phyloP scores from a whole-genome alignment of 2,329 filamentous ascomycete species.

The Dactylellina sp. region DNA sequence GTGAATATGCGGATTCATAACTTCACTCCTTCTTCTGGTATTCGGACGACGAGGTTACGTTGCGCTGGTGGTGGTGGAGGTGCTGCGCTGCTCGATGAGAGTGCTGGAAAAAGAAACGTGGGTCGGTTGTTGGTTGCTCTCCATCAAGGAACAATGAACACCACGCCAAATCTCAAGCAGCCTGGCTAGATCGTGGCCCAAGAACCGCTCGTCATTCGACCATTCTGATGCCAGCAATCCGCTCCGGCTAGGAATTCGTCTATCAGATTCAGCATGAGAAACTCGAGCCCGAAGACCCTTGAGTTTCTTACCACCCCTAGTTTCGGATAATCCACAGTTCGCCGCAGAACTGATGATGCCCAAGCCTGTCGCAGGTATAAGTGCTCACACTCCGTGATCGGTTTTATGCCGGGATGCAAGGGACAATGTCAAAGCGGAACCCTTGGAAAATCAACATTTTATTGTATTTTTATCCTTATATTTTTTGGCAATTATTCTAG shows the following conservation, averaged over 20 bases:
- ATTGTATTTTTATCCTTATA: too few species aligned
- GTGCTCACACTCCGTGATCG: neutral
- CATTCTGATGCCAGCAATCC: constrained; percentile 1
- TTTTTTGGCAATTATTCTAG: too few species aligned
- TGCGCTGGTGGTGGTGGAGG: constrained; percentile 14
- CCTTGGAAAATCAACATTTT: too few species aligned
- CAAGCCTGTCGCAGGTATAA: too few species aligned
- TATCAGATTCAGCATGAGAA: too few species aligned
- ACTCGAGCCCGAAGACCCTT: neutral
- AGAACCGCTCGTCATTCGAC: constrained; percentile 43
- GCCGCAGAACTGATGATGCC: too few species aligned
- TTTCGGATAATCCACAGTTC: too few species aligned
- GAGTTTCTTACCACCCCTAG: neutral
- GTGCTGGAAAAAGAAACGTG: constrained; percentile 49
- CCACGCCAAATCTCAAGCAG: constrained; percentile 9
- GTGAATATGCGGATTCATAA: constrained; percentile 31
- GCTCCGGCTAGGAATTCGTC: neutral
- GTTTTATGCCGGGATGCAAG: constrained; percentile 30
- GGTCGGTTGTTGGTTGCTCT: constrained; percentile 16
- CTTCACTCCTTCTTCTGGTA: constrained; percentile 14
- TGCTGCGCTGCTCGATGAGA: constrained; percentile 10
- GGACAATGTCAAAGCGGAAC: constrained; percentile 27
- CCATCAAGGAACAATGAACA: constrained; percentile 24
- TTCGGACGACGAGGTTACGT: constrained; percentile 21
- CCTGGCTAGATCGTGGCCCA: constrained; percentile 31